These are phyloP conservation scores for Leccinum brunneo-olivaceum DNA, from an alignment of 1,284 basidiomycete genomes.

Conservation along the genomic window DNA sequence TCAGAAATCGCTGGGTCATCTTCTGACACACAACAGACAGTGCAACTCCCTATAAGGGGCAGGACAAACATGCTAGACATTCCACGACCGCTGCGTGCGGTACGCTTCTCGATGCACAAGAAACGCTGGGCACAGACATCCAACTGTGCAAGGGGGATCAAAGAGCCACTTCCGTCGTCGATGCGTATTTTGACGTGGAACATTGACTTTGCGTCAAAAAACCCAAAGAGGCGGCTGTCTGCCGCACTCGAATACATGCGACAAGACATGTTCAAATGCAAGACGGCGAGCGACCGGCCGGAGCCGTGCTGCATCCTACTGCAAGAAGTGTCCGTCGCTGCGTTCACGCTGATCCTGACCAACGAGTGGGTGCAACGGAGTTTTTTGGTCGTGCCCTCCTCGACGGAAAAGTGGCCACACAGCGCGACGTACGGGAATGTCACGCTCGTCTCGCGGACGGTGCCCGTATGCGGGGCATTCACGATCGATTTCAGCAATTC, in stretches of 20 bases:
- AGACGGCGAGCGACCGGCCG: constrained; percentile 34
- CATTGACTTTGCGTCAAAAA: constrained; percentile 41
- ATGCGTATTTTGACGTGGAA: constrained; percentile 64
- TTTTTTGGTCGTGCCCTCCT: constrained; percentile 52
- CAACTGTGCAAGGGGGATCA: constrained; percentile 28
- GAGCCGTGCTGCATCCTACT: constrained; percentile 55
- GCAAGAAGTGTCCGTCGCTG: constrained; percentile 51
- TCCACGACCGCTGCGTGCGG: constrained; percentile 27
- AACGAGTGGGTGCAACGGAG: constrained; percentile 55
- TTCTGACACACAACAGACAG: constrained; percentile 29
- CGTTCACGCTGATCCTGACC: constrained; percentile 42
- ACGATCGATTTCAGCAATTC: constrained; percentile 48
- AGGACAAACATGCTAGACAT: constrained; percentile 22
- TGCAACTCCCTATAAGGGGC: constrained; percentile 16
- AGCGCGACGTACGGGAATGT: constrained; percentile 50
- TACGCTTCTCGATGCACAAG: constrained; percentile 30
- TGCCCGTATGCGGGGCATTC: constrained; percentile 40
- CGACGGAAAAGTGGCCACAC: constrained; percentile 45
- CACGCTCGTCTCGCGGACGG: constrained; percentile 52
- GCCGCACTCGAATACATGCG: constrained; percentile 50
- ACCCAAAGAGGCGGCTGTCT: constrained; percentile 37
- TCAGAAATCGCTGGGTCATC: constrained; percentile 25
- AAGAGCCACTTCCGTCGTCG: constrained; percentile 33
- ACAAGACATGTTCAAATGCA: constrained; percentile 40
- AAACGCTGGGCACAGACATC: constrained; percentile 30